These are phyloP conservation scores for Saturnispora dispora DNA, from an alignment of 805 yeast genomes.

Conservation along the genomic window DNA sequence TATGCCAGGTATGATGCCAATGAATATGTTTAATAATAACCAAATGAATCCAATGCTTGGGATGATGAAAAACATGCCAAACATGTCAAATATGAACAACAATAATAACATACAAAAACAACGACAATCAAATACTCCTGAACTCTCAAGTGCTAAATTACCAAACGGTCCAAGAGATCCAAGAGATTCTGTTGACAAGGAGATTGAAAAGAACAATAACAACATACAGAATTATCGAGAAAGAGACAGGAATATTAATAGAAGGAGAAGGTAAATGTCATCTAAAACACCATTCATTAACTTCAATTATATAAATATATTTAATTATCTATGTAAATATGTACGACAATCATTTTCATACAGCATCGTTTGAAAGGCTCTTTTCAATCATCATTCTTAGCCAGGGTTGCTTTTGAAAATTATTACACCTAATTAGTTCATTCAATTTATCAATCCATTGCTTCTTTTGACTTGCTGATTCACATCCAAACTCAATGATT, in stretches of 20 bases:
- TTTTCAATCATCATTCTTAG: slow-evolving; percentile 23
- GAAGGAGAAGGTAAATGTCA: slow-evolving; percentile 9
- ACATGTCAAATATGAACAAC: slow-evolving; percentile 17
- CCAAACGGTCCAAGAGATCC: slow-evolving; percentile 15
- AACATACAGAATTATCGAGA: slow-evolving; percentile 11
- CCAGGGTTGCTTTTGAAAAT: slow-evolving; percentile 30
- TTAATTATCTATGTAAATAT: background rate
- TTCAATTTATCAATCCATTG: slow-evolving; percentile 60
- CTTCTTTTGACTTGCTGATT: slow-evolving; percentile 47
- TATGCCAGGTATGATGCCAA: slow-evolving; percentile 22
- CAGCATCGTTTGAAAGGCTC: background rate
- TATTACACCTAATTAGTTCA: slow-evolving; percentile 36
- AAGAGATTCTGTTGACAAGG: slow-evolving; percentile 22
- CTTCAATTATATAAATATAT: background rate
- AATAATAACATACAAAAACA: slow-evolving; percentile 10
- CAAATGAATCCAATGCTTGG: slow-evolving; percentile 14
- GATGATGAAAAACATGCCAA: slow-evolving; percentile 8
- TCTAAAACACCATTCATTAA: background rate
- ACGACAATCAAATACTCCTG: slow-evolving; percentile 16
- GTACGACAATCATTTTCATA: background rate
- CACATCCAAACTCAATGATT: slow-evolving; percentile 78
- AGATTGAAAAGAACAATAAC: slow-evolving; percentile 4
- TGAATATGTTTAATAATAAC: slow-evolving; percentile 27
- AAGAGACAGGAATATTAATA: slow-evolving; percentile 10
- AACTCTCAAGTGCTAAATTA: slow-evolving; percentile 14